phyloP scores from a whole-genome alignment of 441 rosid species.

The Flueggea neowawraea region DNA sequence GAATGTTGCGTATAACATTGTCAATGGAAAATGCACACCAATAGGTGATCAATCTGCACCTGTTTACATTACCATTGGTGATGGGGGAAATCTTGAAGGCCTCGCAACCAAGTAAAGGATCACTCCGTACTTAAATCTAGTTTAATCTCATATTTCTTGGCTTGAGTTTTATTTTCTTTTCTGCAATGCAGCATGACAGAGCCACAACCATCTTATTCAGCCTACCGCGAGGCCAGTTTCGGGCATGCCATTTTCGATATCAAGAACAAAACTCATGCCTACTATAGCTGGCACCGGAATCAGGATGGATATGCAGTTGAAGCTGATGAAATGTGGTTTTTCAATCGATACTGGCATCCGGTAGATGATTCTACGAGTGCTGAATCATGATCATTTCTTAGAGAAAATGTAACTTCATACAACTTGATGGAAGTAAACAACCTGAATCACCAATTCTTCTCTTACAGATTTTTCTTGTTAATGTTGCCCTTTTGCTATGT shows the following conservation, averaged over 20 bases:
- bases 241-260: slow-evolving; percentile 75
- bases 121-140: neutral
- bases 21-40: slow-evolving; percentile 55
- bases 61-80: slow-evolving; percentile 76
- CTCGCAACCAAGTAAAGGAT: slow-evolving; percentile 60
- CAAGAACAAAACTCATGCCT: slow-evolving; percentile 73
- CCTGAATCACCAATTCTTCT: too few relatives aligned
- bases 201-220: slow-evolving; percentile 85
- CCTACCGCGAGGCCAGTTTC: slow-evolving; percentile 78
- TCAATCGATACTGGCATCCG: slow-evolving; percentile 61
- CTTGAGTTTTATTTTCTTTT: neutral
- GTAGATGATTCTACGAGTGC: slow-evolving; percentile 10
- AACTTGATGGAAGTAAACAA: too few relatives aligned
- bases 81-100: slow-evolving; percentile 86
- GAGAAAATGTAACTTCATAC: too few relatives aligned
- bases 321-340: slow-evolving; percentile 78
- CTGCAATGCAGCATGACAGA: slow-evolving; percentile 60
- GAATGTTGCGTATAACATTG: slow-evolving; percentile 62
- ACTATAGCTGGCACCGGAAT: slow-evolving; percentile 77
- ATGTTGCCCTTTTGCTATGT: too few relatives aligned
- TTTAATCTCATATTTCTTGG: neutral
- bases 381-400: too few relatives aligned
- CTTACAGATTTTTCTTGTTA: too few relatives aligned
- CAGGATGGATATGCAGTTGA: slow-evolving; percentile 73
- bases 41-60: slow-evolving; percentile 70